Evolutionary conservation across 352 stramenopile genomes (phyloP).

Genomic region (Pythium rishiriense): DNA sequence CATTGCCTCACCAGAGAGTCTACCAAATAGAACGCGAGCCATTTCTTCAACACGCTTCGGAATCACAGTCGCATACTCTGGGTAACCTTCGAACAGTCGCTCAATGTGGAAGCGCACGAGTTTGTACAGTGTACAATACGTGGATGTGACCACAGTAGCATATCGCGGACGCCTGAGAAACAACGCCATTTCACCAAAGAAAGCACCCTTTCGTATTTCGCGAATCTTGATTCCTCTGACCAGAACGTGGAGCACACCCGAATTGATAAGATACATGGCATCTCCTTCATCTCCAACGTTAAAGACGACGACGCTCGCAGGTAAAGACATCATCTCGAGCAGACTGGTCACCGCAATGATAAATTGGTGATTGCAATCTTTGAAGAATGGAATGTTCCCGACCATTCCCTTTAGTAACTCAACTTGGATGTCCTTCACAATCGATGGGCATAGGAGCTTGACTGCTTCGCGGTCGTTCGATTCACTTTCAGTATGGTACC

Average conservation of each 20-base stretch:
- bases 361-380: slow-evolving; percentile 61
- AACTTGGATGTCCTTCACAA: slow-evolving; percentile 65
- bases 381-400: slow-evolving; percentile 55
- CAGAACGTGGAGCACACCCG: slow-evolving; percentile 59
- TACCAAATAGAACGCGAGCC: slow-evolving; percentile 38
- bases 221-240: slow-evolving; percentile 59
- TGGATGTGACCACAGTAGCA: slow-evolving; percentile 52
- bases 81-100: slow-evolving; percentile 56
- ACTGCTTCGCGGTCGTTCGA: slow-evolving; percentile 68
- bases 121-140: slow-evolving; percentile 68
- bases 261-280: slow-evolving; percentile 73
- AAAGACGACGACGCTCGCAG: slow-evolving; percentile 53
- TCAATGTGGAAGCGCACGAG: slow-evolving; percentile 56
- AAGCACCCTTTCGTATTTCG: slow-evolving; percentile 56
- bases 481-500: slow-evolving; percentile 63
- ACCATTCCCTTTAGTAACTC: slow-evolving; percentile 63
- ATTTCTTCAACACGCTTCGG: slow-evolving; percentile 49
- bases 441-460: slow-evolving; percentile 59
- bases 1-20: slow-evolving; percentile 25
- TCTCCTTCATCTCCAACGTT: slow-evolving; percentile 49
- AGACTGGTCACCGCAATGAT: slow-evolving; percentile 64
- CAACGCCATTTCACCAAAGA: slow-evolving; percentile 67
- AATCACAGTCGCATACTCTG: slow-evolving; percentile 42
- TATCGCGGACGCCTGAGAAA: slow-evolving; percentile 56
- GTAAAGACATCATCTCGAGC: slow-evolving; percentile 63